Evolutionary conservation across 495 filamentous ascomycete genomes (phyloP).

Genomic region (Aspergillus campestris): DNA sequence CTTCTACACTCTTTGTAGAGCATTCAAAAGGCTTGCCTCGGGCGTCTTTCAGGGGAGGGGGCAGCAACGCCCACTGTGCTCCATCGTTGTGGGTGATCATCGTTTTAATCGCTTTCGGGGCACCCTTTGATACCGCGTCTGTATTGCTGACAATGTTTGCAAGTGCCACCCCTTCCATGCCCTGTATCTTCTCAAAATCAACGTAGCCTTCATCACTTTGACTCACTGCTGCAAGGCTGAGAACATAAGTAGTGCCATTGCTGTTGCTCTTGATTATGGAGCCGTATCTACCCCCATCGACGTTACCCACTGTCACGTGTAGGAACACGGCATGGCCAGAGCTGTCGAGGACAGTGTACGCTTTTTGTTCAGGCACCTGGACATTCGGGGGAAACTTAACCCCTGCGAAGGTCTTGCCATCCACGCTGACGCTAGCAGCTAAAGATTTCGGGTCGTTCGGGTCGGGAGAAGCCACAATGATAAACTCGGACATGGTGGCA

Average conservation of each 20-base stretch:
- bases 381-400: constrained; percentile 81
- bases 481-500: constrained; percentile 90
- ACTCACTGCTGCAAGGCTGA: constrained; percentile 71
- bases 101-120: constrained; percentile 71
- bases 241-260: constrained; percentile 89
- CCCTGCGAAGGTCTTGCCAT: constrained; percentile 72
- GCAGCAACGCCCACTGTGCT: constrained; percentile 66
- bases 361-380: constrained; percentile 62
- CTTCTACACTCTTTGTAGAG: constrained; percentile 43
- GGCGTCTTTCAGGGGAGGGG: constrained; percentile 58
- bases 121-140: constrained; percentile 51
- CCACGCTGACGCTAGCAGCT: constrained; percentile 71
- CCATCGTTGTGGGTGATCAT: constrained; percentile 96
- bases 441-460: constrained; percentile 57
- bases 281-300: constrained; percentile 59
- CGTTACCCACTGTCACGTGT: constrained; percentile 68
- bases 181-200: constrained; percentile 93
- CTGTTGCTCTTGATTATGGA: constrained; percentile 94
- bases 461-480: constrained; percentile 71
- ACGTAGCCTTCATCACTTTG: constrained; percentile 66
- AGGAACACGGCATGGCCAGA: constrained; percentile 89
- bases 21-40: constrained; percentile 65
- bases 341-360: constrained; percentile 88
- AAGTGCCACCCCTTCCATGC: constrained; percentile 79
- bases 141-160: constrained; percentile 77